A percentile compares a stretch with the other conserved stretches of the same genome.
Evolutionary conservation across 2,329 filamentous ascomycete genomes (phyloP).

Genomic region (Plectosphaerella cucumerina): DNA sequence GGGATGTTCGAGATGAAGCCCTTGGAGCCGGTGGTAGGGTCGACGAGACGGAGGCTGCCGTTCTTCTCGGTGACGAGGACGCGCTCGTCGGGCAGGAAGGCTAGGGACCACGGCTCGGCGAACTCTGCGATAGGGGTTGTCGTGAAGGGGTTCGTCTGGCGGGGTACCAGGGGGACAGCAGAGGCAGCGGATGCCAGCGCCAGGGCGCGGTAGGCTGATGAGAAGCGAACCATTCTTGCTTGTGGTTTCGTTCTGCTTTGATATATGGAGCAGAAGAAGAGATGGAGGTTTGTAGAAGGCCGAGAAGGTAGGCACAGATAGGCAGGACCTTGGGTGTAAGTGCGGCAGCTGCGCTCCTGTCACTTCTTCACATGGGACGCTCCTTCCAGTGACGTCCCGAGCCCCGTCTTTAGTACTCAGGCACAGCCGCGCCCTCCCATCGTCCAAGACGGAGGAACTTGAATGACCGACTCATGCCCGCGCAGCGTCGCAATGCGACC

Average conservation of each 20-base stretch:
- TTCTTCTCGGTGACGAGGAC: conserved; percentile 26
- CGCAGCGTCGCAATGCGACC: neutral
- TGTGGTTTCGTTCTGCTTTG: neutral
- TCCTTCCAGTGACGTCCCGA: neutral
- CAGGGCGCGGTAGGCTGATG: conserved; percentile 20
- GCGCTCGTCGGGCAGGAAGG: conserved; percentile 26
- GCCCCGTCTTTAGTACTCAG: neutral
- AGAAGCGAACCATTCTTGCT: conserved; percentile 21
- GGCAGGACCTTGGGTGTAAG: neutral
- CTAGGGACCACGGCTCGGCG: conserved; percentile 23
- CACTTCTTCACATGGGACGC: neutral
- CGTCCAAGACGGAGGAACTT: conserved; percentile 2
- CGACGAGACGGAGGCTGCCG: conserved; percentile 23
- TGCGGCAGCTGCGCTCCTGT: no score
- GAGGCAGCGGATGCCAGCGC: conserved; percentile 20
- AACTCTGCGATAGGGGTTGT: conserved; percentile 13
- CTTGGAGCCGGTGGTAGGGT: conserved; percentile 21
- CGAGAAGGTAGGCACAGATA: neutral
- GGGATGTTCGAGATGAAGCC: conserved; percentile 26
- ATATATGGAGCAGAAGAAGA: neutral
- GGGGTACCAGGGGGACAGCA: conserved; percentile 18
- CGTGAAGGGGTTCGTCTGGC: conserved; percentile 21
- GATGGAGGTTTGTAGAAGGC: neutral
- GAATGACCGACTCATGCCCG: conserved; percentile 1
- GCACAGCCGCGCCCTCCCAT: neutral